Conservation (phyloP, 208 protist species). For the Herpetomonas tarakana region DNA sequence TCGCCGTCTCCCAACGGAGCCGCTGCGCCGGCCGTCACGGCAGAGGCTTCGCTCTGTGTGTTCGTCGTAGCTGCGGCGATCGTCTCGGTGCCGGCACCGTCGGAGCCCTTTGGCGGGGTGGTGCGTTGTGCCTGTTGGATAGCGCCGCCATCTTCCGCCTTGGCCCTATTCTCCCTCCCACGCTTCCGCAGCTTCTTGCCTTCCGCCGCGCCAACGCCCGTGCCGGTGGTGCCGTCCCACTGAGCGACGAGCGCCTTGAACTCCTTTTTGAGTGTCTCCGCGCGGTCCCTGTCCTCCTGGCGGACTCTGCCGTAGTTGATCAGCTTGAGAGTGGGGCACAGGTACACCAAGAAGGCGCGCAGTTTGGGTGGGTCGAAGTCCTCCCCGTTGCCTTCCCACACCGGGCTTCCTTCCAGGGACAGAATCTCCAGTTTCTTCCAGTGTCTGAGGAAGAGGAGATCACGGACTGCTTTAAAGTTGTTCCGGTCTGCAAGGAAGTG, state of each 20-base stretch:
- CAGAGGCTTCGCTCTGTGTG: not conserved
- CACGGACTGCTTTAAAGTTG: slow-evolving; percentile 39
- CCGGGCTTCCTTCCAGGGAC: slow-evolving; percentile 68
- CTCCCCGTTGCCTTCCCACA: slow-evolving; percentile 48
- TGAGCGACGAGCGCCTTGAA: slow-evolving; percentile 39
- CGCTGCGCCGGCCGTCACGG: not conserved
- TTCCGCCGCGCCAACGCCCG: slow-evolving; percentile 4
- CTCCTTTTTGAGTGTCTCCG: slow-evolving; percentile 19
- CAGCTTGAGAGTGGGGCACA: slow-evolving; percentile 78
- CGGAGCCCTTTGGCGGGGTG: no score
- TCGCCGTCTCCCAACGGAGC: slow-evolving; percentile 11
- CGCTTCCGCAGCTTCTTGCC: slow-evolving; percentile 73
- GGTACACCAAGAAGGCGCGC: slow-evolving; percentile 73
- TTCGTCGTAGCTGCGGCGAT: not conserved
- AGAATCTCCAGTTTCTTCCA: slow-evolving; percentile 75
- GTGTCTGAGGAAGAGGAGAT: slow-evolving; percentile 63
- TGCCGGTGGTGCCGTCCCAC: slow-evolving; percentile 18
- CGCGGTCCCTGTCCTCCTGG: slow-evolving; percentile 30
- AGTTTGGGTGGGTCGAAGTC: slow-evolving; percentile 37
- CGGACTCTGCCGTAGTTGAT: slow-evolving; percentile 88
- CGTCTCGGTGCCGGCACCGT: not conserved
- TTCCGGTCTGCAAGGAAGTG: slow-evolving; percentile 82
- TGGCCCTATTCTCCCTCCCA: slow-evolving; percentile 41
- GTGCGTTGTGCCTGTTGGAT: not conserved
- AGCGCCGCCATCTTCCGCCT: not conserved